Evolutionary conservation across 2,329 filamentous ascomycete species (phyloP).

Genomic region (Trichophyton simii): DNA sequence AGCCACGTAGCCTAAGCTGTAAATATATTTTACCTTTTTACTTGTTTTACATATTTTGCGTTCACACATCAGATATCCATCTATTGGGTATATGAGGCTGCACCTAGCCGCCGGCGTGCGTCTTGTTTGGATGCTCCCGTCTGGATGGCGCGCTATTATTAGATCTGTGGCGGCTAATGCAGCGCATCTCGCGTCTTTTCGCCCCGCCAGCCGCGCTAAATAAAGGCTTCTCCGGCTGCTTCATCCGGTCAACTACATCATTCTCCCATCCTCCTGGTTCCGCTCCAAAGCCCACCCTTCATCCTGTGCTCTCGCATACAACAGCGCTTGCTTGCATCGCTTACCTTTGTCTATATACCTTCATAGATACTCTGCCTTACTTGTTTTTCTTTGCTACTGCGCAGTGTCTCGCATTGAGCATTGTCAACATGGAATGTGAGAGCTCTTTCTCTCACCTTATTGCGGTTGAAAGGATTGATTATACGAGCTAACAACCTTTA

Average conservation of each 20-base stretch:
- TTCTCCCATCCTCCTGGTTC: background rate
- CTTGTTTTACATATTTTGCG: background rate
- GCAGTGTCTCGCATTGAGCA: background rate
- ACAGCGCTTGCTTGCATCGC: background rate
- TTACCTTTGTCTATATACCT: background rate
- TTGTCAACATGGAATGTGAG: slow-evolving; percentile 11
- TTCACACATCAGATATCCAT: background rate
- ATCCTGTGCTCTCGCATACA: background rate
- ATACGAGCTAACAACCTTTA: slow-evolving; percentile 9
- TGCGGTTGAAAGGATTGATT: background rate
- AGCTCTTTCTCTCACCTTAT: background rate
- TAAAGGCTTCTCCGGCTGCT: slow-evolving; percentile 2
- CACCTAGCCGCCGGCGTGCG: background rate
- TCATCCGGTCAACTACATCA: background rate
- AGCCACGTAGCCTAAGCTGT: background rate
- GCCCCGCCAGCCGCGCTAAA: slow-evolving; percentile 3
- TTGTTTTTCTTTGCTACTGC: background rate
- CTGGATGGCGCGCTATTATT: background rate
- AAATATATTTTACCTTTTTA: background rate
- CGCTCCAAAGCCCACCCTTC: background rate
- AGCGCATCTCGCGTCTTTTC: slow-evolving; percentile 3
- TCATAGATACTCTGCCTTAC: background rate
- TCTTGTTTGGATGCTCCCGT: background rate
- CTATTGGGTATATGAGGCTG: background rate
- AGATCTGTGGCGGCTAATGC: background rate